Evolutionary conservation across 345 rosid species (phyloP), one percentile per base, ranked within the genome.

Genomic region (Chamaenerion angustifolium): DNA sequence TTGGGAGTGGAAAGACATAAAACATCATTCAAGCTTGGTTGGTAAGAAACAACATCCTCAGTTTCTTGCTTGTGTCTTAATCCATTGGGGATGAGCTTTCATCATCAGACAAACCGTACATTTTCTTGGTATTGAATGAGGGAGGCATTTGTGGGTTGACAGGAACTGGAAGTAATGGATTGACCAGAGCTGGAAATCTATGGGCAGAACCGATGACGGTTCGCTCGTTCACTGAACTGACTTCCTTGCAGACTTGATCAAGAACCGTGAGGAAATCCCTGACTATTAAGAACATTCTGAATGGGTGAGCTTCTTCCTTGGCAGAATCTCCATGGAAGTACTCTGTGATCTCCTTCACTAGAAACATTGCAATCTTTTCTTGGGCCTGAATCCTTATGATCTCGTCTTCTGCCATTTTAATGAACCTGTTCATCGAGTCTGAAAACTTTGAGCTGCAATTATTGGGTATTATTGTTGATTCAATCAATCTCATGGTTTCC

Each of bases 311-410:
- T 73, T 93, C 99, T 76, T 93, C 99, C 73, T 80, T 88, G 0
- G 95, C 88, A 14, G 99, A 93, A 76, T 88, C 79, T n/a, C 99
- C 99, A 40, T 93, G 99, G 77, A 93, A 93, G 67, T 88, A 93
- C 65, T 88, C 99, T 2, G 99, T 93, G 53, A 88, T 88, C 49
- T 93, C 99, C 64, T 93, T 93, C 49, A 88, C 99, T 0, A 93
- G 66, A 6, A 95, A 85, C 42, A 85, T 58, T 8, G 94, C 87
- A 46, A 82, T 82, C 8, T 90, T 93, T 64, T 88, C 99, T 49
- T 73, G 88, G 40, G 99, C 95, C 62, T 81, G 97, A 71, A 93
- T 80, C 69, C 81, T 79, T 50, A 78, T 65, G 18, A 93, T 81
- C 63, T 93, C 95, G 59, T 79, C 97, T 57, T 85, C 87, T 0